A percentile compares a stretch with the other conserved stretches of the same genome.
Evolutionary conservation across 2,329 filamentous ascomycete genomes (phyloP).

Genomic region (Nothomitra cinnamomea): DNA sequence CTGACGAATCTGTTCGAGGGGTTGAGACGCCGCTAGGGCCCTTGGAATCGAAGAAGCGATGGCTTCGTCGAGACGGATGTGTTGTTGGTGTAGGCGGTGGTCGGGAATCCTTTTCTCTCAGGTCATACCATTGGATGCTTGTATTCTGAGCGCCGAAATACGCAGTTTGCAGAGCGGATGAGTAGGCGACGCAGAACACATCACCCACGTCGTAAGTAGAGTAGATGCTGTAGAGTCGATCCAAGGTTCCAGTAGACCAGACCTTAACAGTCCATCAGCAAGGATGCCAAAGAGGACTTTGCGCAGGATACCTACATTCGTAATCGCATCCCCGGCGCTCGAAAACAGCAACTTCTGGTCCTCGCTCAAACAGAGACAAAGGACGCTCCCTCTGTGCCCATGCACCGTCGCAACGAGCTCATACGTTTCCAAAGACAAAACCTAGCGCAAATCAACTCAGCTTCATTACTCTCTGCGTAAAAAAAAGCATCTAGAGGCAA

Average conservation of each 20-base stretch:
- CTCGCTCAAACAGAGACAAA: constrained; percentile 65
- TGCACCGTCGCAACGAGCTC: constrained; percentile 63
- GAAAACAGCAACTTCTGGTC: constrained; percentile 70
- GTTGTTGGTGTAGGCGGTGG: constrained; percentile 45
- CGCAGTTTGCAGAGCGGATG: constrained; percentile 57
- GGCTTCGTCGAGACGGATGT: constrained; percentile 60
- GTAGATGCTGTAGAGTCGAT: constrained; percentile 74
- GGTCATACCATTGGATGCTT: constrained; percentile 79
- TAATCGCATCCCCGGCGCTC: constrained; percentile 79
- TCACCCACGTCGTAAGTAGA: constrained; percentile 90
- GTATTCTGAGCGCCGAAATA: constrained; percentile 92
- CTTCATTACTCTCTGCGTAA: constrained; percentile 1
- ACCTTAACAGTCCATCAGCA: constrained; percentile 28
- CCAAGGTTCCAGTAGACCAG: constrained; percentile 66
- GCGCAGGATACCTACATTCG: constrained; percentile 43
- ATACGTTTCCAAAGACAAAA: constrained; percentile 81
- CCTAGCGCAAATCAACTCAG: constrained; percentile 19
- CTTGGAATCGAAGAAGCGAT: constrained; percentile 84
- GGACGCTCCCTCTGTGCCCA: constrained; percentile 80
- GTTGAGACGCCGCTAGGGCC: constrained; percentile 70
- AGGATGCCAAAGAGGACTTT: background rate
- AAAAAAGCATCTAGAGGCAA: constrained; percentile 3
- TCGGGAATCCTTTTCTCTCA: constrained; percentile 44
- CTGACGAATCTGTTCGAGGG: constrained; percentile 43
- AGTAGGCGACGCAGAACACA: constrained; percentile 89